Conservation (phyloP, 2,329 filamentous ascomycete species). For the Lasiodiplodia sp. region DNA sequence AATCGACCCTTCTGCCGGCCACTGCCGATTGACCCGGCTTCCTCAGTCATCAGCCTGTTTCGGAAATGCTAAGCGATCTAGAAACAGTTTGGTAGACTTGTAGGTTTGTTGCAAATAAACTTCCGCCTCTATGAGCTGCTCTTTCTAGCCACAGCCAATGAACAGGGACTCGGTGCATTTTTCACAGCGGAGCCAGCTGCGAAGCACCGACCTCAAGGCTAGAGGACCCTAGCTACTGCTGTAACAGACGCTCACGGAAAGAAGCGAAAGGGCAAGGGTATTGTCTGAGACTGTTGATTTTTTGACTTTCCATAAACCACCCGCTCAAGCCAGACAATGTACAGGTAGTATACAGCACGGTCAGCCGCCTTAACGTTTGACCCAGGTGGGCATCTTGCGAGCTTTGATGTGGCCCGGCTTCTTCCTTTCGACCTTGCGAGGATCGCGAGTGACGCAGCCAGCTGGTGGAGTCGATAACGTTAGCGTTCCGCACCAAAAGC, state of each 20-base stretch:
- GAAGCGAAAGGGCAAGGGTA: slow-evolving; percentile 7
- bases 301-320: slow-evolving; percentile 24
- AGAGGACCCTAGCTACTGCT: slow-evolving; percentile 1
- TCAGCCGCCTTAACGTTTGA: slow-evolving; percentile 70
- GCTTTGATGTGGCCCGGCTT: slow-evolving; percentile 96
- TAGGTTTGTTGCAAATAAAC: slow-evolving; percentile 29
- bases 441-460: slow-evolving; percentile 89
- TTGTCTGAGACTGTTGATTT: slow-evolving; percentile 21
- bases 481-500: slow-evolving; percentile 46
- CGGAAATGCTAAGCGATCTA: slow-evolving; percentile 21
- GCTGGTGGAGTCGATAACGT: slow-evolving; percentile 64
- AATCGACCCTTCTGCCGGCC: slow-evolving; percentile 13
- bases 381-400: slow-evolving; percentile 97
- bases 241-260: slow-evolving; percentile 14
- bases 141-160: slow-evolving; percentile 2
- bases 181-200: slow-evolving; percentile 11
- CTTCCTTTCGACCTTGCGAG: slow-evolving; percentile 94
- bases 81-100: slow-evolving; percentile 24
- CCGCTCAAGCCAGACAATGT: slow-evolving; percentile 21
- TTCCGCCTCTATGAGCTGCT: slow-evolving; percentile 16
- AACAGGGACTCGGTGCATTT: slow-evolving; percentile 8
- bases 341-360: slow-evolving; percentile 23
- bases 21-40: slow-evolving; percentile 14
- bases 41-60: slow-evolving; percentile 20
- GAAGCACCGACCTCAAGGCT: not conserved